These are phyloP conservation scores for Diversispora eburnea DNA, from an alignment of 192 early-diverging fungal species.

Conservation along the genomic window DNA sequence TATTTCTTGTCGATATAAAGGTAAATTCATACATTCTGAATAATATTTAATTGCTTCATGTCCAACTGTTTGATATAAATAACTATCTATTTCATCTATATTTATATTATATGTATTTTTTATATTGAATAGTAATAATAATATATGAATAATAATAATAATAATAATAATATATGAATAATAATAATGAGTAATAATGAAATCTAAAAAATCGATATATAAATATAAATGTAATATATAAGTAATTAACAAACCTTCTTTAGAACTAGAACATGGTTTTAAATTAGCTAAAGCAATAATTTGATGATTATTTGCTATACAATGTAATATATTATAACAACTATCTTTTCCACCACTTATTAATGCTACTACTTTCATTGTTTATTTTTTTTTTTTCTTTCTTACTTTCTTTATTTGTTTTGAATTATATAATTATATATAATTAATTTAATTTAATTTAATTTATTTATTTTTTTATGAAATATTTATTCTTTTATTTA, in stretches of 20 bases:
- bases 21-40: slow-evolving; percentile 80
- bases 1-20: slow-evolving; percentile 77
- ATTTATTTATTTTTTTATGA: not conserved
- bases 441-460: too few relatives aligned
- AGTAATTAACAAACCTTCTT: slow-evolving; percentile 51
- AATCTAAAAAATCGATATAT: not conserved
- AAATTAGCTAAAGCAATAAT: slow-evolving; percentile 92
- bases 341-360: slow-evolving; percentile 96
- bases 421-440: too few relatives aligned
- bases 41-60: slow-evolving; percentile 83
- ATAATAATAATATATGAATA: too few relatives aligned
- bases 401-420: too few relatives aligned
- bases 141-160: not conserved
- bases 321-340: slow-evolving; percentile 93
- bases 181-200: too few relatives aligned
- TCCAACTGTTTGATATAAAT: slow-evolving; percentile 97
- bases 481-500: not conserved
- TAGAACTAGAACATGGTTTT: slow-evolving; percentile 60
- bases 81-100: slow-evolving; percentile 87
- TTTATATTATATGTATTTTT: not conserved
- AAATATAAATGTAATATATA: not conserved
- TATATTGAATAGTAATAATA: not conserved
- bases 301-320: slow-evolving; percentile 88
- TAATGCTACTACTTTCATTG: slow-evolving; percentile 28
- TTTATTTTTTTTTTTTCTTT: too few relatives aligned